Evolutionary conservation across 208 protist genomes (phyloP), one percentile per base, ranked within the genome.

Genomic region (Trypanosoma rangeli): DNA sequence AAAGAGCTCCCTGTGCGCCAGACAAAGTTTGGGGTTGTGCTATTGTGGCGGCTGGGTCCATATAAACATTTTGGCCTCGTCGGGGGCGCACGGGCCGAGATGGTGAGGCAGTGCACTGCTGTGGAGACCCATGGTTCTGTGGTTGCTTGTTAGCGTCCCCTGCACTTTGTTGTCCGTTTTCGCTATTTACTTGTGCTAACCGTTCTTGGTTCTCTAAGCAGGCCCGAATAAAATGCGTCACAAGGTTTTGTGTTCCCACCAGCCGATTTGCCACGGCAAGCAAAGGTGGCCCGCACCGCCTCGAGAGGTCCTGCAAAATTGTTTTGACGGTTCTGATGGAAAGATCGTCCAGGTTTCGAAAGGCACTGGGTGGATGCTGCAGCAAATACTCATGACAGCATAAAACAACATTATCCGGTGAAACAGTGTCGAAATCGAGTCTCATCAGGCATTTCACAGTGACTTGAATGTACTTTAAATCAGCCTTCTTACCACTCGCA

Each of bases 281-380:
- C 35, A 94, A 74, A 22, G 80, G 73, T 49, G 50, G 9, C 3
- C 85, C 89, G 64, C 80, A 73, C 7, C 80, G 77, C 22, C 80
- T 70, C 12, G 87, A 86, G 8, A 82, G 64, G 59, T 80, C 87
- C 68, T 95, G 89, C 57, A 97, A 68, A 29, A 95, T 82, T 0
- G 90, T 96, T 79, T 97, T 97, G 24, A 97, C 79, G 4, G 89
- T 95, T 48, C 93, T 84, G 29, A 97, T 89, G 5, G 90, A 82
- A 39, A 95, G 54, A 65, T 97, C 93, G 64, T 95, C 86, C 33
- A 92, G 80, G 37, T 85, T 79, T 37, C 87, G 87, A 60, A 97
- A 95, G 1, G 84, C 78, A 63, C 87, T 96, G 4, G 93, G 93
- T 5, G 93, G 93, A 74, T 97, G 86, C 70, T 92, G 85, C 49